Conservation (phyloP, 345 rosid genomes). For the Turritis glabra region DNA sequence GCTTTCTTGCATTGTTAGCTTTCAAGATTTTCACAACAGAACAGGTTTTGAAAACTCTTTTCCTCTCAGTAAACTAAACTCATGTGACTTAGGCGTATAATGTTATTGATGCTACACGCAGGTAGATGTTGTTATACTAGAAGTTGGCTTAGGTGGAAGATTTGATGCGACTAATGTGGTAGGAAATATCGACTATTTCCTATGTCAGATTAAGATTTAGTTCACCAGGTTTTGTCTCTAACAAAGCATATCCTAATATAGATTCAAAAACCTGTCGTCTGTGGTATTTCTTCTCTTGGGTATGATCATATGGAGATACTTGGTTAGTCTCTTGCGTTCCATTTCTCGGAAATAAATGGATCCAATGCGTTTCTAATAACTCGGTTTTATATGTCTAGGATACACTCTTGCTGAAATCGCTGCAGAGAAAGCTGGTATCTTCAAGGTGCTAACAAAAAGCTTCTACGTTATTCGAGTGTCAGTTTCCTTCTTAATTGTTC, state of each 20-base stretch:
- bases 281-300: slow-evolving; percentile 92
- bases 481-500: neutral
- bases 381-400: slow-evolving; percentile 45
- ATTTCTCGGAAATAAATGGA: neutral
- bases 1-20: slow-evolving; percentile 87
- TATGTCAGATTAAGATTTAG: neutral
- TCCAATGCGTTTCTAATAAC: neutral
- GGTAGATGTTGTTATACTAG: slow-evolving; percentile 95
- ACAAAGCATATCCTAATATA: slow-evolving; percentile 35
- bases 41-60: slow-evolving; percentile 54
- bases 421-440: slow-evolving; percentile 94
- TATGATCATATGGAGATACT: slow-evolving; percentile 99
- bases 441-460: slow-evolving; percentile 57
- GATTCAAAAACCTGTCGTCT: slow-evolving; percentile 80
- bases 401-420: slow-evolving; percentile 88
- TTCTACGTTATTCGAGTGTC: neutral
- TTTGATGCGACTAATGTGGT: slow-evolving; percentile 97
- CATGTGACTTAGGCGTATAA: neutral
- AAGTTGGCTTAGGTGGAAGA: slow-evolving; percentile 94
- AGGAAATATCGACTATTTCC: neutral
- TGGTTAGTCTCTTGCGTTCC: slow-evolving; percentile 59
- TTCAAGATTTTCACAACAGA: slow-evolving; percentile 85
- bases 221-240: neutral
- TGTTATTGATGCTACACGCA: slow-evolving; percentile 33
- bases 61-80: neutral